Base-by-base conservation (phyloP, 441 rosid species). In the Syzygium syzygioides region DNA sequence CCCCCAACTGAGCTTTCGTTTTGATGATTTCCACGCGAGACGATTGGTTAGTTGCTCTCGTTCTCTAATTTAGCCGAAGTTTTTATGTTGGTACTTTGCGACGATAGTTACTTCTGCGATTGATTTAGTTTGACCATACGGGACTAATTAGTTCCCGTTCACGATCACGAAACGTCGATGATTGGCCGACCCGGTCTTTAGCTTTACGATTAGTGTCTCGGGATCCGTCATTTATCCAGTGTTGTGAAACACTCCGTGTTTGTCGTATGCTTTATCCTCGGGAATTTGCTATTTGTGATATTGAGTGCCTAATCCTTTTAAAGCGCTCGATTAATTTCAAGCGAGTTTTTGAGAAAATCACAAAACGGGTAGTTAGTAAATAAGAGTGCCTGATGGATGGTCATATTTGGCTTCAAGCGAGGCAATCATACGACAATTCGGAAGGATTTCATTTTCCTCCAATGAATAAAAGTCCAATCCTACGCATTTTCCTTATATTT, bases 1-100 rank as follows among this genome's bases (percentile, higher is more conserved):
- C 68, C 25, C 86, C 41, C 86, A 86, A 90, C 94, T 87, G 90
- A 91, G 90, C 94, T 92, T 89, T 94, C 94, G 76, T 55, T 89
- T 91, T 86, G 94, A 94, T 94, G 90, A 91, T 93, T 90, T 90
- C 93, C 50, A 89, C 37, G 88, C 66, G 52, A 50, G 37, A 45
- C 37, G 79, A 25, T 79, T 86, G 79, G 85, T 34, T 71, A 64
- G 89, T 79, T 89, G 79, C 57, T 88, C 87, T 19, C 50, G 13
- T 48, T 87, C 85, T 59, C 25, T 76, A 41, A 41, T 23, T 7
- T 15, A 28, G 13, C n/a, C 7, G 10, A 41, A 76, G 50, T 76
- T 41, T 41, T 76, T 41, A 41, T 7, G n/a, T 76, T 76, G 83
- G 50, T 19, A 23, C 52, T 41, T 26, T 76, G n/a, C 52, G 52